A percentile compares a stretch with the other conserved stretches of the same genome.
phyloP scores from a whole-genome alignment of 371 early-diverging fungal species.

The Mortierella sp. region DNA sequence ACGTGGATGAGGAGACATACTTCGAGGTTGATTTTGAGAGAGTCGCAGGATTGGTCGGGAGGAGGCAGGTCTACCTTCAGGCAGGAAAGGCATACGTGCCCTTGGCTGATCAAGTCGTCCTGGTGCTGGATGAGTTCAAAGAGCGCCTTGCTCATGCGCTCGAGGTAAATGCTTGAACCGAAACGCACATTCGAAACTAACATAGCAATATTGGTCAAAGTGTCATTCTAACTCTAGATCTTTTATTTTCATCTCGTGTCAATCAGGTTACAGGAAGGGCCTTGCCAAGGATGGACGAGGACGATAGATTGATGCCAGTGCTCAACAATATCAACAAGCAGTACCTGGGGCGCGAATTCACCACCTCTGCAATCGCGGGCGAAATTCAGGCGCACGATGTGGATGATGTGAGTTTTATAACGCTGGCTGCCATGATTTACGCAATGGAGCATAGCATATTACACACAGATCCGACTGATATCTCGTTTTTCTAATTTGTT shows the following conservation, averaged over 20 bases:
- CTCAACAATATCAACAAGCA: conserved; percentile 89
- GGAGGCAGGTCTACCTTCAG: conserved; percentile 77
- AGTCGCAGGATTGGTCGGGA: conserved; percentile 80
- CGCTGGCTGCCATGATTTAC: no score
- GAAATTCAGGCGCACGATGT: conserved; percentile 73
- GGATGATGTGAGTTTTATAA: conserved; percentile 61
- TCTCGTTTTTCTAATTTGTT: no score
- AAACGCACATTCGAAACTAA: no score
- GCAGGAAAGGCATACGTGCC: conserved; percentile 91
- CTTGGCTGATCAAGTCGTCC: conserved; percentile 72
- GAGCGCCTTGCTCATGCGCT: conserved; percentile 66
- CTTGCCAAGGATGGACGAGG: conserved; percentile 92
- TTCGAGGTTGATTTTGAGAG: conserved; percentile 89
- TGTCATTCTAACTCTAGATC: no score
- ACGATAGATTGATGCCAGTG: conserved; percentile 91
- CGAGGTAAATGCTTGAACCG: no score
- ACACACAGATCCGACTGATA: no score
- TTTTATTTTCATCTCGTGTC: no score
- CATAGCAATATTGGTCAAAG: no score
- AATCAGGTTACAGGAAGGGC: conserved; percentile 77
- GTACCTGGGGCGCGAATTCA: conserved; percentile 75
- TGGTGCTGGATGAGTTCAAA: conserved; percentile 86
- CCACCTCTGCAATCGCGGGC: conserved; percentile 60
- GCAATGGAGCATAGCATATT: no score
- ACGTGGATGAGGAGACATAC: conserved; percentile 54